A percentile compares a stretch with the other conserved stretches of the same genome.
These are phyloP conservation scores for Penicillium paradoxum DNA, from an alignment of 495 filamentous ascomycete genomes.

Conservation along the genomic window DNA sequence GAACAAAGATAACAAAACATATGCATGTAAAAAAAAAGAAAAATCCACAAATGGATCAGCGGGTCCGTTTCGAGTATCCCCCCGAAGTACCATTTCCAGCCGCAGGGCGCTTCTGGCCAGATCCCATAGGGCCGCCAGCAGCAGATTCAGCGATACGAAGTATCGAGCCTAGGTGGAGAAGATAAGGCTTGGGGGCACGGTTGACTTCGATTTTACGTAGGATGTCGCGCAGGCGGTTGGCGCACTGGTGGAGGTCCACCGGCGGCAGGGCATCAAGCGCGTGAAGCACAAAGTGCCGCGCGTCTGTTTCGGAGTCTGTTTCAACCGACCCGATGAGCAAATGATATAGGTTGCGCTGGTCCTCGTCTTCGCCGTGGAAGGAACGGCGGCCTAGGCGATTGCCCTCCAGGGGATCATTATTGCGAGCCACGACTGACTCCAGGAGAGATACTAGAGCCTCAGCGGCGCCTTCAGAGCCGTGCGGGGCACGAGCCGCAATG, in stretches of 20 bases:
- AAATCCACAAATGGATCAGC: constrained; percentile 14
- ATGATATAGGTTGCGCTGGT: constrained; percentile 47
- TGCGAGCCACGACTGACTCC: constrained; percentile 39
- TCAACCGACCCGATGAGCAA: constrained; percentile 42
- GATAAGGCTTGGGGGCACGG: constrained; percentile 34
- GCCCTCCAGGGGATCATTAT: constrained; percentile 41
- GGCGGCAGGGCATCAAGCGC: constrained; percentile 34
- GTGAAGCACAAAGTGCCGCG: constrained; percentile 41
- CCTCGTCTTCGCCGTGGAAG: constrained; percentile 41
- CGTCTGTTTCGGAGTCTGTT: constrained; percentile 23
- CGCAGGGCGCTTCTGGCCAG: constrained; percentile 36
- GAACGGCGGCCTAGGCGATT: constrained; percentile 35
- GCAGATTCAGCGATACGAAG: constrained; percentile 30
- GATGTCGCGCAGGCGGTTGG: constrained; percentile 28
- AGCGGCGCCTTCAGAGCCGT: constrained; percentile 36
- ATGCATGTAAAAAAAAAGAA: neutral
- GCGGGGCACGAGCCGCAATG: constrained; percentile 31
- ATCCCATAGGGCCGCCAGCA: constrained; percentile 7
- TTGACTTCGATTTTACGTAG: constrained; percentile 39
- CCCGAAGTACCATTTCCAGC: constrained; percentile 25
- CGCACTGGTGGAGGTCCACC: constrained; percentile 30
- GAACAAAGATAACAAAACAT: constrained; percentile 12
- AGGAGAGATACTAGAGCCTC: constrained; percentile 41
- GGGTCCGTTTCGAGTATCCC: constrained; percentile 32
- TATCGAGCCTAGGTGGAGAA: constrained; percentile 29